Conservation (phyloP, 192 early-diverging fungal genomes). For the Gigaspora rosea region DNA sequence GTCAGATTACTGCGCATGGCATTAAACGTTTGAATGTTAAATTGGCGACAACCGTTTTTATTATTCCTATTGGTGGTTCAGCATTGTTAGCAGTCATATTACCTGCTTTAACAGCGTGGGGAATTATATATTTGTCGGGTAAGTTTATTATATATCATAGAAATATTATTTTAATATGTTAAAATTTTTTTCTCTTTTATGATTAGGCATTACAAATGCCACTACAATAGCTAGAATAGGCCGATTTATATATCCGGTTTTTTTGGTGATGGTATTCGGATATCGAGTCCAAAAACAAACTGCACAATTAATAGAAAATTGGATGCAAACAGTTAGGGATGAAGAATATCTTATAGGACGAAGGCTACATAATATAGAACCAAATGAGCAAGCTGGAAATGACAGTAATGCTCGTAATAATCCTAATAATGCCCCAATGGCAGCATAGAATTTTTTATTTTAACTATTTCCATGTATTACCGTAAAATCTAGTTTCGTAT, state of each 20-base stretch:
- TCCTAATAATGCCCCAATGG: no score
- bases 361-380: slow-evolving; percentile 78
- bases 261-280: slow-evolving; percentile 40
- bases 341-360: slow-evolving; percentile 85
- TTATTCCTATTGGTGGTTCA: slow-evolving; percentile 39
- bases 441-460: no score
- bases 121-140: slow-evolving; percentile 34
- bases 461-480: no score
- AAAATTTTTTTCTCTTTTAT: not conserved
- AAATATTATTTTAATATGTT: not conserved
- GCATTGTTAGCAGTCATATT: slow-evolving; percentile 36
- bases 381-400: no score
- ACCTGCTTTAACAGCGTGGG: slow-evolving; percentile 46
- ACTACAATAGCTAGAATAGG: slow-evolving; percentile 31
- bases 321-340: slow-evolving; percentile 80
- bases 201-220: slow-evolving; percentile 33
- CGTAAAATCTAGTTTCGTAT: no score
- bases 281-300: slow-evolving; percentile 34
- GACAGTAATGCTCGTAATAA: no score
- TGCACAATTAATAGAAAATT: slow-evolving; percentile 51
- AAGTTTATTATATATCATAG: slow-evolving; percentile 27
- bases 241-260: slow-evolving; percentile 44
- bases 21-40: slow-evolving; percentile 34
- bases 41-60: slow-evolving; percentile 40
- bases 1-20: slow-evolving; percentile 36